Base-by-base conservation (phyloP, 495 filamentous ascomycete species). In the Podospora tetraspora region DNA sequence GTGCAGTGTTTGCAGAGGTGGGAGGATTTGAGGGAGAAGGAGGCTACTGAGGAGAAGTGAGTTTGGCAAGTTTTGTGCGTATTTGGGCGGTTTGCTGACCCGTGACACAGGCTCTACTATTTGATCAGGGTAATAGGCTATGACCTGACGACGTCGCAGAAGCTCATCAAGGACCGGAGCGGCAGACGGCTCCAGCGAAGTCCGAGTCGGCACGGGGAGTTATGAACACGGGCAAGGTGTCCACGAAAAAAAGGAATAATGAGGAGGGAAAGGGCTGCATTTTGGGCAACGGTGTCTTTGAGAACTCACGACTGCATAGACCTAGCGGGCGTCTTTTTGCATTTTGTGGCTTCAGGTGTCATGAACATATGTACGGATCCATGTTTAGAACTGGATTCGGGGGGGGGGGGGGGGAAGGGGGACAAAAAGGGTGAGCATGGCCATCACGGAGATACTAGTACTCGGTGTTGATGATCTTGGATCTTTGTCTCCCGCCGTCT, bases 1-100 rank as follows among this genome's bases (percentile, higher is more conserved):
- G 88, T 90, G 67, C 76, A 82, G 64, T 94, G 90, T 72, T 86
- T 91, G 70, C 79, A 89, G 68, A 81, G 86, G 58, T 95, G 94
- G 78, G 86, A 91, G 71, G 83, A 85, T 69, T 84, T 91, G 68
- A 89, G 88, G 82, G 86, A 34, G 84, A 84, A 71, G 87, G 91
- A 77, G 87, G 88, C 65, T 84, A 89, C 86, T 19, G 79, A 71
- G 25, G 81, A 79, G 65, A 83, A 77, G 82, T 84, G 65, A 79
- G 81, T 43, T 3, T 12, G 10, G 65, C 1, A n/a, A 30, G 10
- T 30, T 43, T 56, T 62, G 7, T 29, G 61, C 7, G 59, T 11
- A 21, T 23, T 52, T 62, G 25, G 77, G 78, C 59, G 79, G 62
- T 29, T 22, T 10, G n/a, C 12, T 43, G n/a, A 62, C 13, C 3